Percentiles rank a stretch among this genome's conserved stretches.
Conservation (phyloP, 352 stramenopile genomes). For the Pythium chondricola region DNA sequence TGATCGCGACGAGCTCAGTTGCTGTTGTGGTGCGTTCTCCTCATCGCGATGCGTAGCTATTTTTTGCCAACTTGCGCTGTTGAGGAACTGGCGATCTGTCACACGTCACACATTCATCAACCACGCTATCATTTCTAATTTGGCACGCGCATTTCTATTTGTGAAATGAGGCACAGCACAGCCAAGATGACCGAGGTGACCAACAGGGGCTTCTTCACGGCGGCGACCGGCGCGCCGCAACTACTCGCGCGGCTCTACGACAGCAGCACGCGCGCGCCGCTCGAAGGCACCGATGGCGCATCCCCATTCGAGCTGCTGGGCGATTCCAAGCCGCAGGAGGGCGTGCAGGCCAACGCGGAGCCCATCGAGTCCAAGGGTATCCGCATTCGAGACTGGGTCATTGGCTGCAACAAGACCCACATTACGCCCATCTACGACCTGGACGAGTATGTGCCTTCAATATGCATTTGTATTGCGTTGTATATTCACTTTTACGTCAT, state of each 20-base stretch:
- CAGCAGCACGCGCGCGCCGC: constrained; percentile 8
- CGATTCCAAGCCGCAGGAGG: constrained; percentile 38
- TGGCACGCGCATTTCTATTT: no score
- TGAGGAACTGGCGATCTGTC: no score
- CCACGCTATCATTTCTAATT: no score
- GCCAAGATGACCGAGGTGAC: constrained; percentile 16
- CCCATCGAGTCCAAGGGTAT: constrained; percentile 69
- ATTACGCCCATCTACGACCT: constrained; percentile 73
- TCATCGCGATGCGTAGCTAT: no score
- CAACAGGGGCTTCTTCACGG: constrained; percentile 45
- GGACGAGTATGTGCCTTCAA: constrained; percentile 32
- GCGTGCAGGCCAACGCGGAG: constrained; percentile 36
- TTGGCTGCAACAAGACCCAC: constrained; percentile 77
- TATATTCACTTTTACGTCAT: not conserved
- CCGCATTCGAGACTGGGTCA: constrained; percentile 49
- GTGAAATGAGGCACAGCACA: not conserved
- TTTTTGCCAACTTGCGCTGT: no score
- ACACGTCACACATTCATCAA: no score
- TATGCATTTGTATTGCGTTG: not conserved
- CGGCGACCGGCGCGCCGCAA: constrained; percentile 34
- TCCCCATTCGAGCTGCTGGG: constrained; percentile 35
- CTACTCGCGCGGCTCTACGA: constrained; percentile 41
- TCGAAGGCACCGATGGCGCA: not conserved
- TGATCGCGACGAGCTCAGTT: no score
- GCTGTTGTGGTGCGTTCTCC: no score